Conservation (phyloP, 768 basidiomycete species). For the Cyclocybe aegerita region DNA sequence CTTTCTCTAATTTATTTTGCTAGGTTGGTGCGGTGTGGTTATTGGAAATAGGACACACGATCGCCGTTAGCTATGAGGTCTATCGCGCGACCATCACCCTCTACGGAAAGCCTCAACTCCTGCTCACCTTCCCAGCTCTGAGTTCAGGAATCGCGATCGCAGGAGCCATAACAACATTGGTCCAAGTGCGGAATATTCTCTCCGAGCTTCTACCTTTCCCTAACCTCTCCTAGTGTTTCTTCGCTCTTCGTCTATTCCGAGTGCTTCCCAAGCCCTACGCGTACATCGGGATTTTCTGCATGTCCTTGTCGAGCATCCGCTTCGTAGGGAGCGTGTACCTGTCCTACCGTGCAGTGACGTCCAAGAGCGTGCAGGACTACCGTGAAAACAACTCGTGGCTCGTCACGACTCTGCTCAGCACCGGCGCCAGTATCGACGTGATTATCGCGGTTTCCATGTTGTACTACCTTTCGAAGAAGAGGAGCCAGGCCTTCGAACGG, state of each 20-base stretch:
- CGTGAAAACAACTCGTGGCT: conserved; percentile 22
- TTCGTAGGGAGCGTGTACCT: conserved; percentile 22
- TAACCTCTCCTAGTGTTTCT: conserved; percentile 22
- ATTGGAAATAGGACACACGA: conserved; percentile 23
- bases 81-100: conserved; percentile 26
- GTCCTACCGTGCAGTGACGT: conserved; percentile 13
- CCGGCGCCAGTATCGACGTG: conserved; percentile 25
- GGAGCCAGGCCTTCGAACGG: conserved; percentile 16
- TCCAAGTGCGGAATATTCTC: conserved; percentile 20
- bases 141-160: conserved; percentile 19
- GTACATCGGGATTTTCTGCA: conserved; percentile 22
- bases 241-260: conserved; percentile 23
- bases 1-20: neutral
- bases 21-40: conserved; percentile 3
- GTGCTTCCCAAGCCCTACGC: conserved; percentile 23
- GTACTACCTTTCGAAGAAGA: conserved; percentile 22
- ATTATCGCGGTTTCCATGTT: conserved; percentile 26
- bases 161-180: conserved; percentile 20
- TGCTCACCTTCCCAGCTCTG: conserved; percentile 13
- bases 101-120: conserved; percentile 15
- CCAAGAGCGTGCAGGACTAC: conserved; percentile 13
- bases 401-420: conserved; percentile 20
- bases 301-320: conserved; percentile 18
- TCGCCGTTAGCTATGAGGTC: conserved; percentile 19
- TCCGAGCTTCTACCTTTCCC: neutral